A percentile compares a stretch with the other conserved stretches of the same genome.
These are phyloP conservation scores for Alternaria triticimaculans DNA, from an alignment of 2,329 filamentous ascomycete genomes.

Conservation along the genomic window DNA sequence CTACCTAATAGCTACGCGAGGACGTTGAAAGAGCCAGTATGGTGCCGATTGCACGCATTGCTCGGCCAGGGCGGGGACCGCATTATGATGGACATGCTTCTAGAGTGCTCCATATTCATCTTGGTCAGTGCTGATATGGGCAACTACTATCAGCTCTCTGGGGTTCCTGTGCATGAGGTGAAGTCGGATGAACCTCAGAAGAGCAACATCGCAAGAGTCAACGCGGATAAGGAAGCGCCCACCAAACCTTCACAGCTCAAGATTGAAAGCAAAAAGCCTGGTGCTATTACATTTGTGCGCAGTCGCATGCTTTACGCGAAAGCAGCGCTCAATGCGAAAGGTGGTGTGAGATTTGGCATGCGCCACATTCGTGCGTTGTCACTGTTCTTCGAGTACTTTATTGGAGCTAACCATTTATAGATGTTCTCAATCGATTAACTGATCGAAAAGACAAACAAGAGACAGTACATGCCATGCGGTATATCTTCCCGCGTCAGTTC, in stretches of 20 bases:
- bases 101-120: constrained; percentile 79
- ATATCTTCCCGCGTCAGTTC: constrained; percentile 93
- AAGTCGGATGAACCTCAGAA: constrained; percentile 20
- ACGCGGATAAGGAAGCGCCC: neutral
- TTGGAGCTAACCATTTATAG: constrained; percentile 54
- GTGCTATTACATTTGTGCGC: constrained; percentile 76
- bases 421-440: constrained; percentile 78
- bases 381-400: neutral
- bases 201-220: neutral
- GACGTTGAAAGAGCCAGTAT: constrained; percentile 71
- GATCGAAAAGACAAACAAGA: constrained; percentile 57
- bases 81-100: constrained; percentile 77
- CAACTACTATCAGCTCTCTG: constrained; percentile 81
- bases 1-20: constrained; percentile 75
- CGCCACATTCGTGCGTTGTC: constrained; percentile 75
- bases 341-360: constrained; percentile 74
- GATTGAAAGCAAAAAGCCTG: constrained; percentile 44
- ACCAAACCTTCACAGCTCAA: constrained; percentile 2
- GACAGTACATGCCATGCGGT: constrained; percentile 79
- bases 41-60: constrained; percentile 76
- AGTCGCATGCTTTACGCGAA: constrained; percentile 87
- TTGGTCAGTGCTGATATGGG: constrained; percentile 64
- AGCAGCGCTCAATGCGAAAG: constrained; percentile 71
- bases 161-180: constrained; percentile 64
- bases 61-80: constrained; percentile 77